phyloP scores from a whole-genome alignment of 2,329 filamentous ascomycete genomes.

The Colletotrichum paranaense region DNA sequence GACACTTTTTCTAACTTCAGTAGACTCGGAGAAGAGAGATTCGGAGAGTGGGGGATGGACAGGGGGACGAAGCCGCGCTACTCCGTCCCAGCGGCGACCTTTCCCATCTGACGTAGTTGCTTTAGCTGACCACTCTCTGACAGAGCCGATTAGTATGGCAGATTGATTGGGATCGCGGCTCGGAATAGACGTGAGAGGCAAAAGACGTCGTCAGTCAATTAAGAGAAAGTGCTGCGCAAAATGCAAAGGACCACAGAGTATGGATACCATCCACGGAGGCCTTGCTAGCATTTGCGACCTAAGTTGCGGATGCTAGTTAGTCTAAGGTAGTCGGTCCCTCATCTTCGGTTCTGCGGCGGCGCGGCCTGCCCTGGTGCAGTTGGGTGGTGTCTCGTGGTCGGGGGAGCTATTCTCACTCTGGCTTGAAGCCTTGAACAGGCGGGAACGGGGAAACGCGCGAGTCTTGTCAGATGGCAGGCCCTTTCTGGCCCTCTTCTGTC shows the following conservation, averaged over 20 bases:
- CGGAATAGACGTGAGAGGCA: neutral
- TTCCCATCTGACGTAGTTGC: constrained; percentile 27
- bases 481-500: constrained; percentile 7
- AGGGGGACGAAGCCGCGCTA: constrained; percentile 23
- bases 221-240: neutral
- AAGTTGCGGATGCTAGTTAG: neutral
- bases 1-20: constrained; percentile 19
- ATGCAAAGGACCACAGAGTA: neutral
- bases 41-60: constrained; percentile 29
- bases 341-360: neutral
- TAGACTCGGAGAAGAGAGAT: constrained; percentile 25
- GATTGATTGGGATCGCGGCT: neutral
- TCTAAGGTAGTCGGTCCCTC: neutral
- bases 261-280: neutral
- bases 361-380: no score
- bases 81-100: constrained; percentile 2
- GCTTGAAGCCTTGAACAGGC: neutral
- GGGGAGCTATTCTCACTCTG: constrained; percentile 12
- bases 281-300: no score
- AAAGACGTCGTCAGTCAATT: neutral
- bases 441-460: neutral
- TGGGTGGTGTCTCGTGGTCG: neutral
- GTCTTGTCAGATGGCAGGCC: constrained; percentile 1
- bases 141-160: neutral
- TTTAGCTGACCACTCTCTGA: constrained; percentile 15